A percentile compares a stretch with the other conserved stretches of the same genome.
phyloP scores from a whole-genome alignment of 1,139 yeast genomes.

The Taphrina populina region DNA sequence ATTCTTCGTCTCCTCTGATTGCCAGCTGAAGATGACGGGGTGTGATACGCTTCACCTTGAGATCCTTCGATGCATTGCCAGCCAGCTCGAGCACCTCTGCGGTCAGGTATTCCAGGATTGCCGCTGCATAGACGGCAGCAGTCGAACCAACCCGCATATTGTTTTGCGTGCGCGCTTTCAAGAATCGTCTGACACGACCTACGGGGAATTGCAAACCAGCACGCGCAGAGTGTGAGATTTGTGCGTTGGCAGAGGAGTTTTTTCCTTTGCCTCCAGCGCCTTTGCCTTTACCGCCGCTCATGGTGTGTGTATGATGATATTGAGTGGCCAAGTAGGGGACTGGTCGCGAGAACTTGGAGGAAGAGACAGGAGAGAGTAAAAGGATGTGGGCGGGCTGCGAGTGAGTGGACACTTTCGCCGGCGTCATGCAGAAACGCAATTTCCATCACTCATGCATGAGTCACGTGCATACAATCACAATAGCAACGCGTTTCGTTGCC shows the following conservation, averaged over 20 bases:
- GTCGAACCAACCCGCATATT: conserved; percentile 80
- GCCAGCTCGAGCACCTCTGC: conserved; percentile 99
- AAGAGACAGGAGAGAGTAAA: too few species aligned
- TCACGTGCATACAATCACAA: conserved; percentile 2
- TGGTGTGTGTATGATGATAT: too few species aligned
- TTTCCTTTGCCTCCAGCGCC: conserved; percentile 62
- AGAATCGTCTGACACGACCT: conserved; percentile 94
- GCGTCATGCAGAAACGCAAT: too few species aligned
- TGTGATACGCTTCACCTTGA: conserved; percentile 96
- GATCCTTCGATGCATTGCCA: conserved; percentile 98
- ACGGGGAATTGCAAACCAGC: conserved; percentile 98
- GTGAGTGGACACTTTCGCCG: too few species aligned
- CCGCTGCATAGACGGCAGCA: conserved; percentile 94
- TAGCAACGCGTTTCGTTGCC: conserved; percentile 12
- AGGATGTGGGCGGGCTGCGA: too few species aligned
- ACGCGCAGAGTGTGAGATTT: conserved; percentile 81
- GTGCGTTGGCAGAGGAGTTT: conserved; percentile 69
- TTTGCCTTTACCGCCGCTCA: conserved; percentile 26
- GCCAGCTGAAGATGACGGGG: conserved; percentile 98
- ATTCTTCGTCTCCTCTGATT: conserved; percentile 97
- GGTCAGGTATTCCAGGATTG: conserved; percentile 93
- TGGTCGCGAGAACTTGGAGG: too few species aligned
- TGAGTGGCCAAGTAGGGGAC: too few species aligned
- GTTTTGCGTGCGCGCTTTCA: conserved; percentile 87
- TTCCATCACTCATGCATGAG: too few species aligned